phyloP scores from a whole-genome alignment of 352 stramenopile species.

The Globisporangium emineosum region DNA sequence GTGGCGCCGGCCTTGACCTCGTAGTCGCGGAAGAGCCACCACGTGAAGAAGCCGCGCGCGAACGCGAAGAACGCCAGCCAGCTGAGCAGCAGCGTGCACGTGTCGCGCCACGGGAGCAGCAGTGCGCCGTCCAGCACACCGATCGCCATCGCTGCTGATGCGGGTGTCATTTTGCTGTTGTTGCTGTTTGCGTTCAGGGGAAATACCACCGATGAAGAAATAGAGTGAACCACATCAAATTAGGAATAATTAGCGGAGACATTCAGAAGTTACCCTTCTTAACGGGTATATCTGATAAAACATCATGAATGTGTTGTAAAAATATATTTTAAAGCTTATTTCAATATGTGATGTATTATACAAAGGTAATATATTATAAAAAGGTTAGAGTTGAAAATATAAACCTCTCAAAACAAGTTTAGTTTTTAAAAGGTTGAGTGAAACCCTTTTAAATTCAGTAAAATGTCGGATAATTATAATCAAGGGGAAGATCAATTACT shows the following conservation, averaged over 20 bases:
- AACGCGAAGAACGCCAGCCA: slow-evolving; percentile 65
- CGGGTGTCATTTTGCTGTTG: neutral
- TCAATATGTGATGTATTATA: too few species aligned
- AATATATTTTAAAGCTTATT: too few species aligned
- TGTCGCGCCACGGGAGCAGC: slow-evolving; percentile 31
- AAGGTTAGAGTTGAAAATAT: too few species aligned
- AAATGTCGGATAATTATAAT: too few species aligned
- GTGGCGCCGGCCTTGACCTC: slow-evolving; percentile 54
- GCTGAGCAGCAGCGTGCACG: slow-evolving; percentile 28
- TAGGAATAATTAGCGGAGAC: neutral
- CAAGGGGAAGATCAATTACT: too few species aligned
- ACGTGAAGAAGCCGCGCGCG: slow-evolving; percentile 77
- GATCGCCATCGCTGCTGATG: neutral
- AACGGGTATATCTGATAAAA: too few species aligned
- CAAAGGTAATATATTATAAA: too few species aligned
- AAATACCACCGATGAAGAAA: neutral
- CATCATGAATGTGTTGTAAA: too few species aligned
- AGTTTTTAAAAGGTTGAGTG: too few species aligned
- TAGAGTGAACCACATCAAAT: neutral
- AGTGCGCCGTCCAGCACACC: slow-evolving; percentile 17
- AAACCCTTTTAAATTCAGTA: too few species aligned
- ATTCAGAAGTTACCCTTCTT: too few species aligned
- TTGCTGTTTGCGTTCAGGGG: neutral
- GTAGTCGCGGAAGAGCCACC: slow-evolving; percentile 85
- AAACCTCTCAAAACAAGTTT: too few species aligned